Conservation (phyloP, 805 yeast species). For the Pichia cabralensis region DNA sequence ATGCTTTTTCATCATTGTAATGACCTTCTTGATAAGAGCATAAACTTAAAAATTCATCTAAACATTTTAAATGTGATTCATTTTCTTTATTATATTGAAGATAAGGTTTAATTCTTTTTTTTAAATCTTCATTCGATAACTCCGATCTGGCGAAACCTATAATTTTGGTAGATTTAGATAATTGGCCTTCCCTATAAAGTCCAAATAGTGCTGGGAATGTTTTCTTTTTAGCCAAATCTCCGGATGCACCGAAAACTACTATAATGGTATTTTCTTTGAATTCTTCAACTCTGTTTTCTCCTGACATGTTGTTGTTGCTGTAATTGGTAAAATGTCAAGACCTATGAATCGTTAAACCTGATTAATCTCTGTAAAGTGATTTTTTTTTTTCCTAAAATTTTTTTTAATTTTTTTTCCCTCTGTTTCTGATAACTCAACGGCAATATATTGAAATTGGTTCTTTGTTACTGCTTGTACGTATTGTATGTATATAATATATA, state of each 20-base stretch:
- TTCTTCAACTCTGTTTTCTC: neutral
- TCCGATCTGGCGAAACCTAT: constrained; percentile 90
- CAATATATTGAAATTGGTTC: too few species aligned
- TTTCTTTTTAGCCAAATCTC: constrained; percentile 91
- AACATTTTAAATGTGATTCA: constrained; percentile 23
- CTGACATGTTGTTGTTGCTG: neutral
- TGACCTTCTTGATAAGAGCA: constrained; percentile 66
- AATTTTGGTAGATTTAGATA: constrained; percentile 61
- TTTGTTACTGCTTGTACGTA: too few species aligned
- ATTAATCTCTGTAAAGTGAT: too few species aligned
- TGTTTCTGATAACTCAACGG: too few species aligned
- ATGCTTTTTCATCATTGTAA: constrained; percentile 78
- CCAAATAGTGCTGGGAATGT: constrained; percentile 86
- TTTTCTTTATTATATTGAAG: constrained; percentile 34
- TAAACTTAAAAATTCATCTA: constrained; percentile 55
- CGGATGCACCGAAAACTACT: constrained; percentile 90
- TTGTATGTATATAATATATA: too few species aligned
- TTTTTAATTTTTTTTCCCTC: too few species aligned
- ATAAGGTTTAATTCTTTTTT: constrained; percentile 51
- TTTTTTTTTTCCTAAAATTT: too few species aligned
- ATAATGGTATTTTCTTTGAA: constrained; percentile 62
- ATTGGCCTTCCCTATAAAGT: constrained; percentile 62
- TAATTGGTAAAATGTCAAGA: too few species aligned
- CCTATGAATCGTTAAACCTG: too few species aligned
- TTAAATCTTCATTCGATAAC: constrained; percentile 56